These are phyloP conservation scores for Monilinia polystroma DNA, from an alignment of 2,329 filamentous ascomycete genomes.

Conservation along the genomic window DNA sequence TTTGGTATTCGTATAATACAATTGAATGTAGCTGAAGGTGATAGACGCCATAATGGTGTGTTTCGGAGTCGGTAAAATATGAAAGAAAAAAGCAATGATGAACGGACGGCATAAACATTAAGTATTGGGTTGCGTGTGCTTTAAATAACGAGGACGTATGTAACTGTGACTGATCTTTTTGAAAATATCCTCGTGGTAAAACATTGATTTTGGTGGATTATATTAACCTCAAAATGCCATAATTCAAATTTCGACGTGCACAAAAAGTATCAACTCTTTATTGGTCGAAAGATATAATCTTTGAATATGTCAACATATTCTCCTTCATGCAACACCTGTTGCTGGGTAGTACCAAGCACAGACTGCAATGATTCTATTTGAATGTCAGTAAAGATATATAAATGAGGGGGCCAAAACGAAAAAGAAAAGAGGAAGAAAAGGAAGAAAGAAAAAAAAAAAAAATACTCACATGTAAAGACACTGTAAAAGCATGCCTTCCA, in stretches of 20 bases:
- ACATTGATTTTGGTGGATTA: background rate
- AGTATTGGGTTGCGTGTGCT: slow-evolving; percentile 3
- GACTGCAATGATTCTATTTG: slow-evolving; percentile 28
- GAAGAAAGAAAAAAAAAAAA: too few relatives aligned
- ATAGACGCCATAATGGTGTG: background rate
- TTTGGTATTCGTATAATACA: slow-evolving; percentile 11
- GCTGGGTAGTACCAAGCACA: slow-evolving; percentile 32
- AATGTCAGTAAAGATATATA: background rate
- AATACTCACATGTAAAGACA: slow-evolving; percentile 39
- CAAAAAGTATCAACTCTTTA: background rate
- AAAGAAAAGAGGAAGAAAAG: too few relatives aligned
- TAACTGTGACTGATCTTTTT: background rate
- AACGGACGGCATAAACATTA: slow-evolving; percentile 11
- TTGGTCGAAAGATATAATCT: background rate
- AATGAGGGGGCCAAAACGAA: background rate
- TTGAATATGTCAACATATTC: background rate
- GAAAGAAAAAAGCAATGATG: background rate
- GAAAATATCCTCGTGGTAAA: background rate
- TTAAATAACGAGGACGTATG: background rate
- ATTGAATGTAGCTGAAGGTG: background rate
- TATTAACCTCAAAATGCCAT: background rate
- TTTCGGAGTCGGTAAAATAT: background rate
- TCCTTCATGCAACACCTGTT: background rate
- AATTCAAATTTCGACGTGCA: background rate
- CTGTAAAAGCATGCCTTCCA: slow-evolving; percentile 38